phyloP scores from a whole-genome alignment of 2,329 filamentous ascomycete species.

The Trichoderma oligosporum region DNA sequence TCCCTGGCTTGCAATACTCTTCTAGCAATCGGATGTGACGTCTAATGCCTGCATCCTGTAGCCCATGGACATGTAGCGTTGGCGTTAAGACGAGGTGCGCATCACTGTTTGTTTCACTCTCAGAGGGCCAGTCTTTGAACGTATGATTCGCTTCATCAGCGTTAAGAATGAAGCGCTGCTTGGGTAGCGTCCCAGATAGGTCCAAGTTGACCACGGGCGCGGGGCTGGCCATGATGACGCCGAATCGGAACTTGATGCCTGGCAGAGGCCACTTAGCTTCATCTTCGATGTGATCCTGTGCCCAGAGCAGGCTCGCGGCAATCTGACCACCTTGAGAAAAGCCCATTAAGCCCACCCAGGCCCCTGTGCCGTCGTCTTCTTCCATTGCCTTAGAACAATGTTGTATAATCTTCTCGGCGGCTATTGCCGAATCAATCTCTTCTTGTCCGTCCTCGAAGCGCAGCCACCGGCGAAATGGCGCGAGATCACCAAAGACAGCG shows the following conservation, averaged over 20 bases:
- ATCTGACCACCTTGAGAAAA: constrained; percentile 67
- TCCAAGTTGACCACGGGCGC: constrained; percentile 33
- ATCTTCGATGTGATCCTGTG: constrained; percentile 49
- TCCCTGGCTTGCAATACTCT: constrained; percentile 56
- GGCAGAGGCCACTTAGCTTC: constrained; percentile 22
- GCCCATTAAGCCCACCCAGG: constrained; percentile 59
- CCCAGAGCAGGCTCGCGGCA: constrained; percentile 54
- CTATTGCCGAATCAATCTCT: constrained; percentile 39
- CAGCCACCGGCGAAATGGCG: constrained; percentile 61
- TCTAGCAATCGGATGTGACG: constrained; percentile 47
- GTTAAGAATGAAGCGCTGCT: constrained; percentile 44
- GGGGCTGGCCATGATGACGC: constrained; percentile 36
- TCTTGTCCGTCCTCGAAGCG: constrained; percentile 59
- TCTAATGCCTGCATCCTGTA: constrained; percentile 59
- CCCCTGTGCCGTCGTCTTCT: constrained; percentile 51
- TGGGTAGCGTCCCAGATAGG: constrained; percentile 40
- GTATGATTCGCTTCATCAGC: constrained; percentile 25
- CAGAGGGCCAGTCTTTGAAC: constrained; percentile 41
- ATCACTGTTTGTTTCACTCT: constrained; percentile 33
- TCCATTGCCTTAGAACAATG: constrained; percentile 47
- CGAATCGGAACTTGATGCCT: constrained; percentile 32
- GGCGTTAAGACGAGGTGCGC: constrained; percentile 32
- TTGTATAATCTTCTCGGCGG: constrained; percentile 39
- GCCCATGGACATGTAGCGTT: constrained; percentile 42
- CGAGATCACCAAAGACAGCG: constrained; percentile 60